Conservation (phyloP, 768 basidiomycete genomes). For the Boletus coccyginus region DNA sequence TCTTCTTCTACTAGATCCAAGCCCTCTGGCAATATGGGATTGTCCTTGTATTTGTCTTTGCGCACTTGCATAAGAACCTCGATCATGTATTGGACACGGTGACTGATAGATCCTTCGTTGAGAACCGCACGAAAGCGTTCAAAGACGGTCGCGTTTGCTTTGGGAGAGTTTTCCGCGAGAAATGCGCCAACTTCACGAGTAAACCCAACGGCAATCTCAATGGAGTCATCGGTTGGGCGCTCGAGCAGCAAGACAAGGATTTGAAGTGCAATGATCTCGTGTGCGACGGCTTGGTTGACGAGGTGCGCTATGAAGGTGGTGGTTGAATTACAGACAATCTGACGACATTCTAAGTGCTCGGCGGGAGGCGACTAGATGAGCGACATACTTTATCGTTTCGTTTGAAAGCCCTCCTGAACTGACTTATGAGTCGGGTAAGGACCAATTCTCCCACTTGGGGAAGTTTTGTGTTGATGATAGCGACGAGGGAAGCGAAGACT, state of each 20-base stretch:
- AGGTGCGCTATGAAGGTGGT: constrained; percentile 90
- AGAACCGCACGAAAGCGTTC: constrained; percentile 96
- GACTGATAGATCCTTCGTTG: constrained; percentile 93
- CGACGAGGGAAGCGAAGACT: constrained; percentile 90
- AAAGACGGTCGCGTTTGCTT: constrained; percentile 91
- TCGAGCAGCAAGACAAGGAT: constrained; percentile 95
- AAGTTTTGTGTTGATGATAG: constrained; percentile 95
- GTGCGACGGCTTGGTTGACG: constrained; percentile 90
- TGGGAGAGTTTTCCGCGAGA: constrained; percentile 89
- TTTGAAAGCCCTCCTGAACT: constrained; percentile 93
- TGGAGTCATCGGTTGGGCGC: constrained; percentile 94
- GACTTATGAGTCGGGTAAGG: constrained; percentile 84
- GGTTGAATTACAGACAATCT: constrained; percentile 93
- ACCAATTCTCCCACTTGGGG: constrained; percentile 95
- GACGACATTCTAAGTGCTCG: neutral
- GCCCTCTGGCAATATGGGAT: constrained; percentile 91
- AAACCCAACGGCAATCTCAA: constrained; percentile 97
- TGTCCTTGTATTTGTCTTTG: constrained; percentile 99
- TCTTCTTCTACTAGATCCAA: constrained; percentile 97
- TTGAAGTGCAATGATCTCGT: constrained; percentile 92
- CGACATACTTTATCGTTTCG: constrained; percentile 92
- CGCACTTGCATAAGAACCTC: constrained; percentile 99
- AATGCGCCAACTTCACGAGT: constrained; percentile 97
- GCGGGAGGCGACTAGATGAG: neutral
- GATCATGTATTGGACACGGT: constrained; percentile 99